A percentile compares a stretch with the other conserved stretches of the same genome.
These are phyloP conservation scores for Soucietia sequanensis DNA, from an alignment of 805 yeast species.

Conservation along the genomic window DNA sequence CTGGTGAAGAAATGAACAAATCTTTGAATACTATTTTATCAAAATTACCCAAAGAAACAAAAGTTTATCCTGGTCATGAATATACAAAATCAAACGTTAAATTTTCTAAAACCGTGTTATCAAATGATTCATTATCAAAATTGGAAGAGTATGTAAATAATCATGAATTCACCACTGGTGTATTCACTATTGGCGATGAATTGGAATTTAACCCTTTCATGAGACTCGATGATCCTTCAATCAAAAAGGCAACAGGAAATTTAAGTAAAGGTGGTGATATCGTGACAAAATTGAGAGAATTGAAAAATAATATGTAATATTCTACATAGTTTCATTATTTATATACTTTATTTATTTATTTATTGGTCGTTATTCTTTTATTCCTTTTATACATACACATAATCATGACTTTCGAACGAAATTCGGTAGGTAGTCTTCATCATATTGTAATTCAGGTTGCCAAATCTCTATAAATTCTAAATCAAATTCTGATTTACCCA, in stretches of 20 bases:
- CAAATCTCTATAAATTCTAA: constrained; percentile 85
- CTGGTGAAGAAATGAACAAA: constrained; percentile 72
- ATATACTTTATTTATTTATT: too few species aligned
- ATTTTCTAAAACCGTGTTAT: constrained; percentile 68
- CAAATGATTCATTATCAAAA: constrained; percentile 50
- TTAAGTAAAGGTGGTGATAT: constrained; percentile 48
- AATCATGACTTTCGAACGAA: constrained; percentile 48
- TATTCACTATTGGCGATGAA: constrained; percentile 83
- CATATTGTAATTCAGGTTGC: constrained; percentile 57
- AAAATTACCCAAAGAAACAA: constrained; percentile 63
- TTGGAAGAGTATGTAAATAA: constrained; percentile 50
- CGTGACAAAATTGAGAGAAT: constrained; percentile 69
- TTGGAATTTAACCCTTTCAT: constrained; percentile 83
- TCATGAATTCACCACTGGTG: constrained; percentile 81
- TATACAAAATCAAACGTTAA: constrained; percentile 80
- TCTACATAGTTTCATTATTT: too few species aligned
- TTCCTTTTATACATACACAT: too few species aligned
- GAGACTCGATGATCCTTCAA: constrained; percentile 65
- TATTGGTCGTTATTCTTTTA: too few species aligned
- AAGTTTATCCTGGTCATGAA: constrained; percentile 93
- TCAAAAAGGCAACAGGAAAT: constrained; percentile 62
- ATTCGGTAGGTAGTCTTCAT: constrained; percentile 52
- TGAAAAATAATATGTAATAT: constrained; percentile 58
- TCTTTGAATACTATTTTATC: constrained; percentile 63
- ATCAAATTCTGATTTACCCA: constrained; percentile 91